Conservation (phyloP, 2,329 filamentous ascomycete genomes). For the Colletotrichum sp. region DNA sequence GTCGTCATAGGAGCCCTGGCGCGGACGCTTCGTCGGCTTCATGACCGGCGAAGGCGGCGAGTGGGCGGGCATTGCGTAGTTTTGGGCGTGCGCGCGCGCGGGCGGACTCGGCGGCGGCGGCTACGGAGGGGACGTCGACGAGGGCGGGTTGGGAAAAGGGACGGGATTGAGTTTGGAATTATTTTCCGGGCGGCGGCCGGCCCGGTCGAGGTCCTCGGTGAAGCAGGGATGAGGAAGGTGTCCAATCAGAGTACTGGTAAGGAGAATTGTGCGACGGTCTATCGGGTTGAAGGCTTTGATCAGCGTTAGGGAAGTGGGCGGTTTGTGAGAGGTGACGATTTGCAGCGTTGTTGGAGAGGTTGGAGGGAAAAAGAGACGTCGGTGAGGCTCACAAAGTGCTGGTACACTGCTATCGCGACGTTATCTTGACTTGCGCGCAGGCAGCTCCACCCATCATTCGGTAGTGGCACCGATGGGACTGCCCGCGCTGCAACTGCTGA, state of each 20-base stretch:
- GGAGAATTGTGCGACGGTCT: neutral
- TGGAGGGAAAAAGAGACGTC: neutral
- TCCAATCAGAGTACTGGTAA: neutral
- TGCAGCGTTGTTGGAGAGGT: neutral
- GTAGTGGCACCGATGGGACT: neutral
- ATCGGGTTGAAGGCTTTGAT: neutral
- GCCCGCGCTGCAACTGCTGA: neutral
- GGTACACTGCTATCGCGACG: constrained; percentile 12
- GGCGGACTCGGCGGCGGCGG: neutral
- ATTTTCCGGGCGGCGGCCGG: neutral
- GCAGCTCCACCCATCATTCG: constrained; percentile 17
- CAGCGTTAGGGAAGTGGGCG: neutral
- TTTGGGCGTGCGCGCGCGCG: neutral
- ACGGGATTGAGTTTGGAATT: neutral
- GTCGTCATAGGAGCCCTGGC: constrained; percentile 54
- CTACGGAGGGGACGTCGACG: neutral
- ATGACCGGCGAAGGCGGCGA: constrained; percentile 55
- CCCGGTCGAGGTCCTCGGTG: constrained; percentile 2
- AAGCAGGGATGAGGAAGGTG: neutral
- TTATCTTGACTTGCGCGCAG: constrained; percentile 14
- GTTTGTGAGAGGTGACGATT: neutral
- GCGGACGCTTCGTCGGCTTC: constrained; percentile 62
- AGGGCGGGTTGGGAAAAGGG: neutral
- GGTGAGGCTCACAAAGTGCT: constrained; percentile 10
- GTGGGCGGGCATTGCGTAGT: constrained; percentile 46